Evolutionary conservation across 805 yeast species (phyloP), one percentile per base, ranked within the genome.

Genomic region (Scheffersomyces coipomensis): DNA sequence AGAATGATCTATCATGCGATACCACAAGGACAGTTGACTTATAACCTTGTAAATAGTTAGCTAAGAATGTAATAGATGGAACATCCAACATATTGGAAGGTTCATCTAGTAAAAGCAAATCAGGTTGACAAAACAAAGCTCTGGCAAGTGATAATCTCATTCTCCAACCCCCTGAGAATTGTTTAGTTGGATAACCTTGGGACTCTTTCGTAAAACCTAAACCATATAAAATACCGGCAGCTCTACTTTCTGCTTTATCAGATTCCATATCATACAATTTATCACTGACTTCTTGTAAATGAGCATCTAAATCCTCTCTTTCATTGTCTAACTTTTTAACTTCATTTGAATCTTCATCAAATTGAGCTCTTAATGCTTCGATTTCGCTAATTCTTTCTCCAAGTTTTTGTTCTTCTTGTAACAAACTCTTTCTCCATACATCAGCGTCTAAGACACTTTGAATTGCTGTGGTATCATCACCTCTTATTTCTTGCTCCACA

Each of bases 71-170:
- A 60, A 93, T 88, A 39, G 98, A 90, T 21, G 99, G 99, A 63
- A 93, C 97, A 79, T 93, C 99, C 95, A 93, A 86, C 97, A 90
- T 93, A 83, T 93, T 93, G 45, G 98, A 90, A 56, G 99, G 99
- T 76, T 93, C 99, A 79, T 93, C 99, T 48, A 93, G 76, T 58
- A 93, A 71, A 49, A 93, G 73, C 48, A 93, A 73, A 63, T 93
- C 99, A 0, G 99, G 99, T 60, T 88, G 84, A 76, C 97, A 91
- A 76, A 93, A 93, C 60, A 93, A 76, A 0, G 99, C 99, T 68
- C 99, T 81, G 3, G 99, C 99, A 44, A 93, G 76, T n/a, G 97
- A 87, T 48, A 93, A 76, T 73, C 99, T 86, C 99, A 93, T 93
- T 78, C 99, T 85, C 99, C 99, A 93, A 81, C 99, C 99, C 79